phyloP scores from a whole-genome alignment of 2,329 filamentous ascomycete genomes.

The Colletotrichum tropicale region DNA sequence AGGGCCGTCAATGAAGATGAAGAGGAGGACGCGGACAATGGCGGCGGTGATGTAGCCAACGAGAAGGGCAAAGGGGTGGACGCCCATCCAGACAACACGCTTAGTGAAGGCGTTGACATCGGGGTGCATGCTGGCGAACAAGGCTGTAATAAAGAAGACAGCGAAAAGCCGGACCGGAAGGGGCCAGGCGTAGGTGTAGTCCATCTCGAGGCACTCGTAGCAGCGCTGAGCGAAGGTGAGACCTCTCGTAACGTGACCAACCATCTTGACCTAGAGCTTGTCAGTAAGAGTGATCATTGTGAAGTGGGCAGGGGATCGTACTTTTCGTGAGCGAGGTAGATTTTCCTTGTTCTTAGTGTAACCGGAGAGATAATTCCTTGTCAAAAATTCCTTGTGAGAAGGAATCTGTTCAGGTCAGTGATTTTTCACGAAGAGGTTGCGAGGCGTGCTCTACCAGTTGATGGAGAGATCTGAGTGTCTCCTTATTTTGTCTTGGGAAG shows the following conservation, averaged over 20 bases:
- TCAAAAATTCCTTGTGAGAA: background rate
- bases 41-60: conserved; percentile 2
- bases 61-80: conserved; percentile 3
- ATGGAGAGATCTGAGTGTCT: background rate
- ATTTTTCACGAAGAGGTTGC: background rate
- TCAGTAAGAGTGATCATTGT: background rate
- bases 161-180: background rate
- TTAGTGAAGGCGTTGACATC: background rate
- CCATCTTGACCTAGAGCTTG: background rate
- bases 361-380: background rate
- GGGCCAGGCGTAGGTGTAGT: conserved; percentile 7
- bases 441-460: background rate
- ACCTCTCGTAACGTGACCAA: conserved; percentile 3
- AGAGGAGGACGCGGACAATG: background rate
- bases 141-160: background rate
- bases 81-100: background rate
- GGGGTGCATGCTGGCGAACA: conserved; percentile 7
- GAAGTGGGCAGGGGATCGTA: background rate
- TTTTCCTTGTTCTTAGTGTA: background rate
- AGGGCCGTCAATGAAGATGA: conserved; percentile 14
- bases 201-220: background rate
- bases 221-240: background rate
- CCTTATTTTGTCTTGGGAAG: background rate
- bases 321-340: background rate
- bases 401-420: background rate